These are phyloP conservation scores for Hyaloscypha finlandica DNA, from an alignment of 495 filamentous ascomycete species.

Conservation along the genomic window DNA sequence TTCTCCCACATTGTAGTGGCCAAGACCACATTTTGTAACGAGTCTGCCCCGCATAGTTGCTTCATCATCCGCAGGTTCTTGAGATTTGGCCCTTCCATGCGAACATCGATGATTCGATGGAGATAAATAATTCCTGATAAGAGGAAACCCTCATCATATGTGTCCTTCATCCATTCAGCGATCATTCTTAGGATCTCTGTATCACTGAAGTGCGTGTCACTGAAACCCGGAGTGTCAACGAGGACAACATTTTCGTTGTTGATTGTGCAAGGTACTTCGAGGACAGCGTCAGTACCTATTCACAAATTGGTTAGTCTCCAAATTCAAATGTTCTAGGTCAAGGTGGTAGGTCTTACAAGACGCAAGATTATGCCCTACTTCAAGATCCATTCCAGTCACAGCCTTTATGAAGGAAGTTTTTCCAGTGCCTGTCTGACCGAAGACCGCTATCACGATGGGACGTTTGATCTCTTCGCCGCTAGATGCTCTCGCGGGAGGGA, in stretches of 20 bases:
- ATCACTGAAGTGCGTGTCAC: conserved; percentile 47
- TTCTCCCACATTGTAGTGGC: conserved; percentile 29
- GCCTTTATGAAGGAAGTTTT: conserved; percentile 28
- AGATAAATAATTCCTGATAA: conserved; percentile 48
- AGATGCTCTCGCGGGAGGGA: too few species aligned
- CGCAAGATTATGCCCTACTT: conserved; percentile 26
- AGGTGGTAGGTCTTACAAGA: conserved; percentile 20
- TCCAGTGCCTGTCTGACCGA: conserved; percentile 27
- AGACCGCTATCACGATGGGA: conserved; percentile 24
- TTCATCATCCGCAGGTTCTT: conserved; percentile 30
- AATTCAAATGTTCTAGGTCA: background rate
- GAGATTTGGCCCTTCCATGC: conserved; percentile 41
- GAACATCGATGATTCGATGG: conserved; percentile 45
- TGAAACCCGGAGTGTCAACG: conserved; percentile 55
- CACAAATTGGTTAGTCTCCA: background rate
- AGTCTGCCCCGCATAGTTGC: conserved; percentile 25
- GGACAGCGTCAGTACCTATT: conserved; percentile 30
- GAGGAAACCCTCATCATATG: conserved; percentile 33
- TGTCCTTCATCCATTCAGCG: conserved; percentile 34
- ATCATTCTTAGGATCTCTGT: conserved; percentile 43
- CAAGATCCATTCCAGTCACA: conserved; percentile 22
- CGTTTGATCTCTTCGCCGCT: background rate
- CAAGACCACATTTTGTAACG: conserved; percentile 24
- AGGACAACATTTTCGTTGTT: conserved; percentile 30
- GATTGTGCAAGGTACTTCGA: conserved; percentile 20